Conservation (phyloP, 2,329 filamentous ascomycete species). For the Talaromyces funiculosus region DNA sequence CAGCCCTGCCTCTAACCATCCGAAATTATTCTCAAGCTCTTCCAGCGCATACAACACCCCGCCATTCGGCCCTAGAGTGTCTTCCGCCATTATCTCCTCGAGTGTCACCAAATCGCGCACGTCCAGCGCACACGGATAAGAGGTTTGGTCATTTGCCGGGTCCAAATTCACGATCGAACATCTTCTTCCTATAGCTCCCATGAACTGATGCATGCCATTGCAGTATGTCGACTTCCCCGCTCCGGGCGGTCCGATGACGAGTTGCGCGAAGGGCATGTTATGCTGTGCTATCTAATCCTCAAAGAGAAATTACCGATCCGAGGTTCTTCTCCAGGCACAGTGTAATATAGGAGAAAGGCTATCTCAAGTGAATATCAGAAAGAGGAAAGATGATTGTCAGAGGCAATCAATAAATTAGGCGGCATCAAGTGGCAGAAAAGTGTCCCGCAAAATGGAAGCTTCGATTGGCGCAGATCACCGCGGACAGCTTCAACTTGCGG, state of each 20-base stretch:
- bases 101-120: conserved; percentile 83
- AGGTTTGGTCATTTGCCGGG: conserved; percentile 89
- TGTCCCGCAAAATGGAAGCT: conserved; percentile 20
- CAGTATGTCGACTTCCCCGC: conserved; percentile 97
- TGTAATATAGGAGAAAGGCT: too few relatives aligned
- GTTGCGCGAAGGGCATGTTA: conserved; percentile 60
- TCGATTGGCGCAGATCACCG: conserved; percentile 18
- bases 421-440: conserved; percentile 11
- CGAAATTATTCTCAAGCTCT: conserved; percentile 87
- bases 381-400: neutral
- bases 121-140: conserved; percentile 83
- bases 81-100: conserved; percentile 91
- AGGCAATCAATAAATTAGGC: conserved; percentile 7
- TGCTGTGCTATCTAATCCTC: neutral
- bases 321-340: neutral
- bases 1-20: conserved; percentile 80
- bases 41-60: conserved; percentile 90
- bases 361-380: neutral
- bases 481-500: neutral
- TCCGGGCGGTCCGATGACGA: conserved; percentile 89
- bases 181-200: conserved; percentile 88
- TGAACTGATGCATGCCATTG: conserved; percentile 98
- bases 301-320: neutral
- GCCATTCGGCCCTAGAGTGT: conserved; percentile 86
- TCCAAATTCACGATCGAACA: conserved; percentile 95